These are phyloP conservation scores for Bruguiera parviflora DNA, from an alignment of 345 rosid species.

Conservation along the genomic window DNA sequence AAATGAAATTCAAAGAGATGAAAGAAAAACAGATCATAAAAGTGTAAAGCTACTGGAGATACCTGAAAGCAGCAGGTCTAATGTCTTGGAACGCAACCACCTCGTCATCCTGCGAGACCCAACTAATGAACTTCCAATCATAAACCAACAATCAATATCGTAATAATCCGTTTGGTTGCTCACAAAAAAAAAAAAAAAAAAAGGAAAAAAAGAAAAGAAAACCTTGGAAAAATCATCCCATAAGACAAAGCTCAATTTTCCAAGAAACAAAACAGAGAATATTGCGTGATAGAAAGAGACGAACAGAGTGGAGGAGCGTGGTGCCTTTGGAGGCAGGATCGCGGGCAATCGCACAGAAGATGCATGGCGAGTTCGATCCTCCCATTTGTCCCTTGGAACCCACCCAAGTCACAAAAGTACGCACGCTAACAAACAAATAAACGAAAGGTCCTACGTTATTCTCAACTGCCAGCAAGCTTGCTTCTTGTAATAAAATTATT, in stretches of 20 bases:
- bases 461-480: too few relatives aligned
- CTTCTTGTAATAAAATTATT: too few relatives aligned
- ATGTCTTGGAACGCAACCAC: constrained; percentile 84
- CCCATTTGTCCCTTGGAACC: constrained; percentile 36
- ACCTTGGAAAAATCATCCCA: too few relatives aligned
- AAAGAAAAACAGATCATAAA: neutral
- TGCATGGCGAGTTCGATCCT: constrained; percentile 45
- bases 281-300: constrained; percentile 19
- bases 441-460: too few relatives aligned
- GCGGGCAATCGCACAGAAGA: constrained; percentile 70
- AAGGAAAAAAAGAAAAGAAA: neutral
- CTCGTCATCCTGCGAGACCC: constrained; percentile 61
- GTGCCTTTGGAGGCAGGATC: constrained; percentile 36
- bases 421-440: too few relatives aligned
- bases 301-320: constrained; percentile 58
- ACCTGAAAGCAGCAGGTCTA: constrained; percentile 81
- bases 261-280: constrained; percentile 8
- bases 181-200: too few relatives aligned
- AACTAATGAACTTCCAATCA: neutral
- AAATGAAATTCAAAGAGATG: neutral
- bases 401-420: too few relatives aligned
- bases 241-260: neutral
- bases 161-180: neutral
- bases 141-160: constrained; percentile 2
- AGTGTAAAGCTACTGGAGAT: neutral